Conservation (phyloP, 371 early-diverging fungal genomes). For the Apophysomyces variabilis region DNA sequence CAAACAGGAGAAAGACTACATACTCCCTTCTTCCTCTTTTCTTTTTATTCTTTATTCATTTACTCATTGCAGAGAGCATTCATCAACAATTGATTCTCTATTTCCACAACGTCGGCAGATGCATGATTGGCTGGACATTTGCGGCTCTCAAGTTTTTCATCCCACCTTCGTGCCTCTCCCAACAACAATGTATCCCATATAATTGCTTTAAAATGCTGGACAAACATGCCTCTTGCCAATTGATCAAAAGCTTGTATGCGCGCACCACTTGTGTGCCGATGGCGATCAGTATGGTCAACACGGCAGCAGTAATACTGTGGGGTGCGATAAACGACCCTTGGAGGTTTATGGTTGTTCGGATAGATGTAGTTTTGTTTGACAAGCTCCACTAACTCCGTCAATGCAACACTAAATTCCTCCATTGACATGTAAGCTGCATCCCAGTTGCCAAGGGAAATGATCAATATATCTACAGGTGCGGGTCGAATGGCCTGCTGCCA, state of each 20-base stretch:
- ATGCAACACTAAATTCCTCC: slow-evolving; percentile 29
- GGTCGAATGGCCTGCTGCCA: slow-evolving; percentile 37
- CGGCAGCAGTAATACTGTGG: slow-evolving; percentile 62
- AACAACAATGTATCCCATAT: slow-evolving; percentile 48
- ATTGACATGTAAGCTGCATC: slow-evolving; percentile 52
- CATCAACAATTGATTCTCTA: slow-evolving; percentile 56
- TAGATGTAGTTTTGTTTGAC: slow-evolving; percentile 34
- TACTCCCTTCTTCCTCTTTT: slow-evolving; percentile 10
- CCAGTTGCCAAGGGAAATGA: slow-evolving; percentile 60
- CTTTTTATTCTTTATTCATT: neutral
- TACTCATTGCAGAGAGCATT: slow-evolving; percentile 41
- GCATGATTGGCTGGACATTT: slow-evolving; percentile 54
- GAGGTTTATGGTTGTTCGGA: slow-evolving; percentile 7
- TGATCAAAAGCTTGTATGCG: slow-evolving; percentile 47
- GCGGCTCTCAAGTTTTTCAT: slow-evolving; percentile 31
- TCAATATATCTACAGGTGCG: slow-evolving; percentile 23
- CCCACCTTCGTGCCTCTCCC: slow-evolving; percentile 40
- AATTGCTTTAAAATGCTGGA: slow-evolving; percentile 28
- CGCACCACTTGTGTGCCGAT: slow-evolving; percentile 41
- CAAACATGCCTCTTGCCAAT: slow-evolving; percentile 29
- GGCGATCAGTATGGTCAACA: slow-evolving; percentile 37
- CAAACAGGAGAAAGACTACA: neutral
- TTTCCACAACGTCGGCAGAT: slow-evolving; percentile 46
- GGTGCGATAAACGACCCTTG: slow-evolving; percentile 52
- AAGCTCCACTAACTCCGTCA: slow-evolving; percentile 32